Evolutionary conservation across 2,329 filamentous ascomycete species (phyloP).

Genomic region (Thermomyces lanuginosus): DNA sequence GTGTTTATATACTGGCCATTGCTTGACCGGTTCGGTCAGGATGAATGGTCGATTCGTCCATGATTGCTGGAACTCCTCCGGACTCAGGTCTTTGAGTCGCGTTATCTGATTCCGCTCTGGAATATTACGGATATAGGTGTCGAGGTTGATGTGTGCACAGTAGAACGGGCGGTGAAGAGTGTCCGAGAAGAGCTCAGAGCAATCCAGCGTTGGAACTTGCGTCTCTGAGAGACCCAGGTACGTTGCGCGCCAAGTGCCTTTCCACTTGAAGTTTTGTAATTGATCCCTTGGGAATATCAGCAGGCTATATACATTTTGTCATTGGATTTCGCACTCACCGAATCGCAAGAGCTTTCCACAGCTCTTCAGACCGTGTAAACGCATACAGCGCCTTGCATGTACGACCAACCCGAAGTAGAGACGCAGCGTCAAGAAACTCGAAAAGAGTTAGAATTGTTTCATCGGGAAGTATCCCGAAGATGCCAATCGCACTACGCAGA

Average conservation of each 20-base stretch:
- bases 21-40: conserved; percentile 60
- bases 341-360: conserved; percentile 77
- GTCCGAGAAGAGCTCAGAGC: conserved; percentile 73
- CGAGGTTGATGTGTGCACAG: conserved; percentile 59
- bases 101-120: conserved; percentile 57
- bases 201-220: conserved; percentile 46
- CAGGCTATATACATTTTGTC: neutral
- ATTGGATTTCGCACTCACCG: conserved; percentile 45
- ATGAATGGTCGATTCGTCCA: conserved; percentile 80
- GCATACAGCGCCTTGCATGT: conserved; percentile 79
- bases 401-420: conserved; percentile 50
- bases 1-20: conserved; percentile 59
- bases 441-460: conserved; percentile 61
- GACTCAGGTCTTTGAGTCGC: conserved; percentile 50
- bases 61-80: conserved; percentile 53
- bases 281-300: conserved; percentile 7
- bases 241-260: conserved; percentile 70
- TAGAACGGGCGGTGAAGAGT: conserved; percentile 78
- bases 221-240: conserved; percentile 44
- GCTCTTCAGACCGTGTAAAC: conserved; percentile 65
- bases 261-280: conserved; percentile 45
- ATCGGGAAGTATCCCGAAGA: conserved; percentile 56
- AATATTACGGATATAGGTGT: conserved; percentile 53
- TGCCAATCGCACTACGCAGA: conserved; percentile 49
- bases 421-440: conserved; percentile 52